phyloP scores from a whole-genome alignment of 2,329 filamentous ascomycete species.

The Chalaropsis ovoidea region DNA sequence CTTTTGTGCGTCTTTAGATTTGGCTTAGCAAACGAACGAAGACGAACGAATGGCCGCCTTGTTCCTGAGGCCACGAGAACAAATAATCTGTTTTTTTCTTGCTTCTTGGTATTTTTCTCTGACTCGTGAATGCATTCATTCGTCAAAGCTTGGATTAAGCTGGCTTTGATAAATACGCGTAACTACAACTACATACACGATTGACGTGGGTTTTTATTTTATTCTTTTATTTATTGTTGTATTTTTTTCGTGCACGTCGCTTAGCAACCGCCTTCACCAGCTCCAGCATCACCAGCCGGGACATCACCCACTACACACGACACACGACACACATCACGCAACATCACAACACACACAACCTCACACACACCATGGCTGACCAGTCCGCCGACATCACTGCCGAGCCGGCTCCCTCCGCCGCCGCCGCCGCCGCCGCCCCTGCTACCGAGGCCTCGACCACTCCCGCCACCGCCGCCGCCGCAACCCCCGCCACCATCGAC shows the following conservation, averaged over 20 bases:
- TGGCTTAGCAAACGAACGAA: no score
- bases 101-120: no score
- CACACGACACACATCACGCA: not conserved
- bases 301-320: no score
- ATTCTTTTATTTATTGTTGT: not conserved
- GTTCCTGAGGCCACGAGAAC: no score
- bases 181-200: no score
- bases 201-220: not conserved
- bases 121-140: no score
- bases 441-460: not conserved
- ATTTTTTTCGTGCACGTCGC: slow-evolving; percentile 6
- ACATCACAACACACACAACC: not conserved
- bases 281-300: no score
- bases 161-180: no score
- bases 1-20: no score
- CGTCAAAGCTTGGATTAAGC: no score
- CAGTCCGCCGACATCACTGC: slow-evolving; percentile 11
- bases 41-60: no score
- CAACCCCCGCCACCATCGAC: slow-evolving; percentile 2
- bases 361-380: slow-evolving; percentile 17
- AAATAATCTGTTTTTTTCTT: no score
- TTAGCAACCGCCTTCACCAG: slow-evolving; percentile 4
- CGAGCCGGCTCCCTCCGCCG: not conserved
- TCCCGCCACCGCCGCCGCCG: not conserved
- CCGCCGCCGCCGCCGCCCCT: not conserved